Base-by-base conservation (phyloP, 1,284 basidiomycete species). In the Clitocybe nebularis region DNA sequence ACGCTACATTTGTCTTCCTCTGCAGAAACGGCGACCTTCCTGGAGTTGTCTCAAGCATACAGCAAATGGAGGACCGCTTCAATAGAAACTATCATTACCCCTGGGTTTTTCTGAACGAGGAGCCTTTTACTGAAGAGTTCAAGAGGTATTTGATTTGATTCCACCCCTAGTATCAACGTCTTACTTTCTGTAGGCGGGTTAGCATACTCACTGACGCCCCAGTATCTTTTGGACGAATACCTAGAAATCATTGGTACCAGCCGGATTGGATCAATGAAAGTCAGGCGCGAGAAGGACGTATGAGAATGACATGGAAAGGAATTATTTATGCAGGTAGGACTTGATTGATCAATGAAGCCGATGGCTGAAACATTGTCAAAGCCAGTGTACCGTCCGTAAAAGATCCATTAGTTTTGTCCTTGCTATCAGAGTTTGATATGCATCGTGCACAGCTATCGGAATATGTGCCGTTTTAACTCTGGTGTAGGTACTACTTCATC, bases 381-480 rank as follows among this genome's bases (percentile, higher is more conserved):
- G 68, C n/a, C 32, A 79, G 76, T 52, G 68, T 77, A 13, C 66
- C 75, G 72, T 79, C 54, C 51, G 75, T 71, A 13, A 42, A 25
- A 22, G 14, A 22, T 41, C 22, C 22, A 22, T n/a, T 21, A 11
- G 17, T 28, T 16, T 8, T 42, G 28, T 24, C 19, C 10, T 22
- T 16, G 17, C 24, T 16, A 11, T 25, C n/a, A 24, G 14, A 8
- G 35, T 14, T n/a, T n/a, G n/a, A n/a, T n/a, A n/a, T n/a, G n/a
- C 28, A 23, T 5, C 22, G 24, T 3, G 21, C 23, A 41, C 52
- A 77, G 74, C n/a, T 84, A 84, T 52, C 71, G 80, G 19, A 83
- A 84, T 47, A 81, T 90, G 87, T 92, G 88, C 60, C 77, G 90
- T 34, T 93, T 87, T 66, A 87, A 91, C 58, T 86, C 85, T 16